A percentile compares a stretch with the other conserved stretches of the same genome.
phyloP scores from a whole-genome alignment of 805 yeast species.

The Yamadazyma laniorum region DNA sequence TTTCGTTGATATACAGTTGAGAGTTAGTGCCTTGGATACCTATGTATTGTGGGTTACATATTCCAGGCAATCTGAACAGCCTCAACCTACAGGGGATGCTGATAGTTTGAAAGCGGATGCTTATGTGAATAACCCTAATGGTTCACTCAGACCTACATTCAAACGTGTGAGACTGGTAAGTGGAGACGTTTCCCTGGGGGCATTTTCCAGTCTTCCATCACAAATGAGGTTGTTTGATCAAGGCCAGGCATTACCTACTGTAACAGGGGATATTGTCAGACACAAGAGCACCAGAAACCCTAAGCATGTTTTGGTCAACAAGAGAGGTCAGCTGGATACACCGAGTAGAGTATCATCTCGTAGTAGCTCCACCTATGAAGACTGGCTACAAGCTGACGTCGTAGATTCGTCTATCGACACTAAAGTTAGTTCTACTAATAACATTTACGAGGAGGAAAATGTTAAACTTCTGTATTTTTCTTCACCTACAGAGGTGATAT shows the following conservation, averaged over 20 bases:
- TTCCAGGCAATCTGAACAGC: conserved; percentile 44
- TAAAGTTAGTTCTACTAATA: conserved; percentile 18
- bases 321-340: not conserved
- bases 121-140: not conserved
- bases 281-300: conserved; percentile 32
- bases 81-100: conserved; percentile 2
- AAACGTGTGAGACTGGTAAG: conserved; percentile 16
- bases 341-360: not conserved
- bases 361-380: conserved; percentile 1
- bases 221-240: conserved; percentile 48
- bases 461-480: not conserved
- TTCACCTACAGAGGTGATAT: not conserved
- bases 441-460: not conserved
- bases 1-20: conserved; percentile 74
- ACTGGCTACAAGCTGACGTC: not conserved
- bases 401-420: conserved; percentile 28
- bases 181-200: conserved; percentile 7
- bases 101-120: not conserved
- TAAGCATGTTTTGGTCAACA: not conserved
- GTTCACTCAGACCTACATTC: conserved; percentile 10
- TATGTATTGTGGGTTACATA: conserved; percentile 84
- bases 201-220: conserved; percentile 44
- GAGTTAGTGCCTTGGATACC: conserved; percentile 60
- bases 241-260: conserved; percentile 18
- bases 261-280: conserved; percentile 29